Evolutionary conservation across 257 asterid genomes (phyloP), one percentile per base, ranked within the genome.

Genomic region (Dorcoceras hygrometricum): DNA sequence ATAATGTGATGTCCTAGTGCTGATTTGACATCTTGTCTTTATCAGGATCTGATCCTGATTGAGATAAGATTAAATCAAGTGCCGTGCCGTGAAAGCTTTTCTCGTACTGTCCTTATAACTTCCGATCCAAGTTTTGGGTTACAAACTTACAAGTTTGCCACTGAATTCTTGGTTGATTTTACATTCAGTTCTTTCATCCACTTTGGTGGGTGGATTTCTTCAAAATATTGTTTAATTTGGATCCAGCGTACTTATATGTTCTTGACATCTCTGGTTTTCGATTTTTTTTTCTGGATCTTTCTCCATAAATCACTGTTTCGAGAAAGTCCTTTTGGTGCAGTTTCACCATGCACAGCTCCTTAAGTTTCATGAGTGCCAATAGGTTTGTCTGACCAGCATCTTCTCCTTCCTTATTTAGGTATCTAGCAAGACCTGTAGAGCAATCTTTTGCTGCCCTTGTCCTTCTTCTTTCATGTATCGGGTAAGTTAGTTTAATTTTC

Each of bases 341-440:
- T 53, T 58, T 32, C 36, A 28, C 68, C 67, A 4, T 59, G 54
- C 54, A 23, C 28, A 68, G 59, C 32, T 75, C 29, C 70, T 46
- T 70, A 53, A 66, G 51, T 71, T 26, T 59, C 27, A 69, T 68
- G 46, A 58, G 50, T 77, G 60, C 75, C 62, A 50, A 39, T 78
- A 69, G 75, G 59, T 65, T n/a, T 62, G 62, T 80, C 96, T 93
- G 84, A 93, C 87, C 77, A 61, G 23, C 75, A 84, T 72, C 75
- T 80, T 82, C 81, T 85, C 71, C 27, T 85, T 86, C 86, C 83
- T 83, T 87, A 80, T 82, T 80, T 90, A 93, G 99, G 89, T 93
- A 90, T 88, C 96, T 93, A 93, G 80, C 87, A 77, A 74, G 81
- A 68, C 63, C 75, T 70, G 77, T 93, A 93, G 94, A 82, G 83